Percentiles rank a stretch among this genome's conserved stretches.
These are phyloP conservation scores for Alternaria longipes DNA, from an alignment of 2,329 filamentous ascomycete genomes.

Conservation along the genomic window DNA sequence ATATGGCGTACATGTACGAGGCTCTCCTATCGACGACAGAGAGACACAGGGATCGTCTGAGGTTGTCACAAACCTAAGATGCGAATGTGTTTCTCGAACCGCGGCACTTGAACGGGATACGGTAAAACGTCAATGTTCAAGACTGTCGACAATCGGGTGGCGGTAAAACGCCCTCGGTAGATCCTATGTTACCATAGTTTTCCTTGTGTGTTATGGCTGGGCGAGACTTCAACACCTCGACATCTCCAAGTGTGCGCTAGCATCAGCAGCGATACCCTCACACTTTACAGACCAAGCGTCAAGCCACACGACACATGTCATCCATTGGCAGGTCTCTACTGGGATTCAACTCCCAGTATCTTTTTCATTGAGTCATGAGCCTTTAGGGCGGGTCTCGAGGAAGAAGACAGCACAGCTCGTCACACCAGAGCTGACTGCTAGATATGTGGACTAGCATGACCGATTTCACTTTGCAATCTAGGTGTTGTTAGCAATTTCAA, in stretches of 20 bases:
- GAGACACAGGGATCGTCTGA: too few species aligned
- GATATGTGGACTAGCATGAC: neutral
- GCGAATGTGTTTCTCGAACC: too few species aligned
- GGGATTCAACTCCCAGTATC: neutral
- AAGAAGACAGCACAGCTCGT: neutral
- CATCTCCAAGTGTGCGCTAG: neutral
- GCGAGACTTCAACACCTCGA: neutral
- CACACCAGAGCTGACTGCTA: neutral
- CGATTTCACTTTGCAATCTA: neutral
- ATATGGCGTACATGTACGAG: too few species aligned
- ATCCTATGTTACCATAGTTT: too few species aligned
- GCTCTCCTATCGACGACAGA: too few species aligned
- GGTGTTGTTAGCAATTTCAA: neutral
- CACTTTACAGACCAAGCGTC: neutral
- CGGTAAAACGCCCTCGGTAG: neutral
- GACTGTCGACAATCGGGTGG: neutral
- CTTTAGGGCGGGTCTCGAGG: neutral
- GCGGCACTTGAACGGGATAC: too few species aligned
- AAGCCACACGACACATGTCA: accelerated
- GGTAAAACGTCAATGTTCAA: neutral
- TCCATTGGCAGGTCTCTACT: neutral
- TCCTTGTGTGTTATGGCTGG: neutral
- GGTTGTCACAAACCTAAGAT: too few species aligned
- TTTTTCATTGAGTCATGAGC: slow-evolving; percentile 1
- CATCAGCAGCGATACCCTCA: neutral